Conservation (phyloP, 192 early-diverging fungal species). For the Paraglomus brasilianum region DNA sequence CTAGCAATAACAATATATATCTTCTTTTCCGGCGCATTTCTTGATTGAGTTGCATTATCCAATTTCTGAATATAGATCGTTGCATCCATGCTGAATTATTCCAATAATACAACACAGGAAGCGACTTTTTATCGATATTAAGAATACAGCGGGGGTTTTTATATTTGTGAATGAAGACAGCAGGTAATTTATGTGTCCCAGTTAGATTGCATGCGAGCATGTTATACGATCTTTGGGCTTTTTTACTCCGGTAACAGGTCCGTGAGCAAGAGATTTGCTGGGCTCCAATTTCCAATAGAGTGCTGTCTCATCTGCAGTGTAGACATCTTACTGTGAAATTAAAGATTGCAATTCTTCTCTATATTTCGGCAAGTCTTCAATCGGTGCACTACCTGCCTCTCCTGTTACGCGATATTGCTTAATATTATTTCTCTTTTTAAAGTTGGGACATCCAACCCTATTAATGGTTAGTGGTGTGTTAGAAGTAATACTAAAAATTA, state of each 20-base stretch:
- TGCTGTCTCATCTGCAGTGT: conserved; percentile 1
- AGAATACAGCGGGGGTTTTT: background rate
- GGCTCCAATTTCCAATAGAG: conserved; percentile 2
- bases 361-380: background rate
- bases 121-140: background rate
- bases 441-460: no score
- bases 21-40: background rate
- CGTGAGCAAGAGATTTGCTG: background rate
- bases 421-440: no score
- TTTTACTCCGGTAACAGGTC: background rate
- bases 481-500: no score
- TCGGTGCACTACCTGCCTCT: background rate
- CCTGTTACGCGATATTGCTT: no score
- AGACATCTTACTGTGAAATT: background rate
- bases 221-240: background rate
- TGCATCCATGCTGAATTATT: conserved; percentile 7
- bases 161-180: background rate
- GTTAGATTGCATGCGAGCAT: background rate
- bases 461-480: no score
- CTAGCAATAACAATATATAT: background rate
- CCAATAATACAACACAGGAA: conserved; percentile 7
- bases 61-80: background rate
- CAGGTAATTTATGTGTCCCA: background rate
- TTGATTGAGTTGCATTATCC: background rate
- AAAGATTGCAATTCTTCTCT: background rate